Base-by-base conservation (phyloP, 176 grass and related monocot genomes). In the Carex parvula region DNA sequence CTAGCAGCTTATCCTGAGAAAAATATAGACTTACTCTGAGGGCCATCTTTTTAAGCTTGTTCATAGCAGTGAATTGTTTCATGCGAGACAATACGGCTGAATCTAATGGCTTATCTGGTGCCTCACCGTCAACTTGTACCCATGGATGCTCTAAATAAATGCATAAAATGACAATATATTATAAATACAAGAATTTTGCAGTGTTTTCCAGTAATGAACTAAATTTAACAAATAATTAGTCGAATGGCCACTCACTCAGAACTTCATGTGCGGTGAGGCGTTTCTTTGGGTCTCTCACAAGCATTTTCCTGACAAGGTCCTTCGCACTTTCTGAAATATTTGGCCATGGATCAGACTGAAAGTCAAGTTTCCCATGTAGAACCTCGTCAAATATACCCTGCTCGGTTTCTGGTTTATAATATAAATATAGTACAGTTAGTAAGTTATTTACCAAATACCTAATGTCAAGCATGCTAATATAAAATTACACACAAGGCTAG, bases 381-480 rank as follows among this genome's bases (percentile, higher is more conserved):
- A 97, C 92, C 84, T 97, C 91, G 57, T 97, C 94, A 81, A 97
- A 97, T 91, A 97, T 97, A 1, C 90, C 94, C 84, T 97, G 94
- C 90, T 97, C 94, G 10, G 86, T 87, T 91, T 97, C 94, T 97
- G 89, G 3, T 87, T 1, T 0, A 56, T 18, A 59, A 54, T n/a
- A 54, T 67, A 9, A 53, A 64, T 50, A 69, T 17, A 50, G 50
- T 8, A 57, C 26, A 17, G 41, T 83, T 83, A 66, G 30, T 66
- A 8, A 37, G 24, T 16, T 32, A 66, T 65, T 64, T 64, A 64
- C 17, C 56, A 33, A 52, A 12, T 48, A 9, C 21, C 37, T 67
- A 22, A 41, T 1, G 15, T 60, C 29, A 62, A 18, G 5, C 57
- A 20, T 81, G 71, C 20, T 14, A 15, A 75, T 8, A 50, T 54